Evolutionary conservation across 495 filamentous ascomycete species (phyloP).

Genomic region (Pseudevernia furfuracea): DNA sequence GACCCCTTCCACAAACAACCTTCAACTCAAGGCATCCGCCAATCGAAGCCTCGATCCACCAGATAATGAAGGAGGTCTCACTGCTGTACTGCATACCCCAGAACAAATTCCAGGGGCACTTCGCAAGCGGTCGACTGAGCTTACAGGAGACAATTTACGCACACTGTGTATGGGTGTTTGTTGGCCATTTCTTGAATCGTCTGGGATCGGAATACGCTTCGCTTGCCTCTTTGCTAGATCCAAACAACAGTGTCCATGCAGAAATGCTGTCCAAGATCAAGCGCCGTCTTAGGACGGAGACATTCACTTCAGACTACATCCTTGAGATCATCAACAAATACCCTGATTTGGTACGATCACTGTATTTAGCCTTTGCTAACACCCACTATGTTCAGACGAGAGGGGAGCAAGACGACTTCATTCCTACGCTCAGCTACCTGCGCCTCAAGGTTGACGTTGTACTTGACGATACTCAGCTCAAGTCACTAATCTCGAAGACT

Average conservation of each 20-base stretch:
- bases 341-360: constrained; percentile 74
- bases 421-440: constrained; percentile 73
- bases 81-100: constrained; percentile 96
- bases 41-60: constrained; percentile 91
- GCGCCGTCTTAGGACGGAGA: constrained; percentile 88
- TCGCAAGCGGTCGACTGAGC: constrained; percentile 79
- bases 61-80: constrained; percentile 97
- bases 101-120: constrained; percentile 86
- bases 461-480: constrained; percentile 68
- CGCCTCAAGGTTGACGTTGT: constrained; percentile 66
- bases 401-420: constrained; percentile 68
- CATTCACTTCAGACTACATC: constrained; percentile 96
- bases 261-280: constrained; percentile 94
- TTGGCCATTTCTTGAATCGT: constrained; percentile 94
- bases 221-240: constrained; percentile 70
- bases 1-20: constrained; percentile 51
- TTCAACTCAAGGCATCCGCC: constrained; percentile 54
- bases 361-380: constrained; percentile 88
- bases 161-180: constrained; percentile 94
- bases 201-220: constrained; percentile 88
- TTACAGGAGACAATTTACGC: constrained; percentile 96
- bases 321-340: constrained; percentile 92
- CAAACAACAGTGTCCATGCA: constrained; percentile 72
- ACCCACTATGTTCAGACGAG: constrained; percentile 78
- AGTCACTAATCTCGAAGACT: constrained; percentile 70